These are phyloP conservation scores for Penicillium bialowiezense DNA, from an alignment of 495 filamentous ascomycete species.

Conservation along the genomic window DNA sequence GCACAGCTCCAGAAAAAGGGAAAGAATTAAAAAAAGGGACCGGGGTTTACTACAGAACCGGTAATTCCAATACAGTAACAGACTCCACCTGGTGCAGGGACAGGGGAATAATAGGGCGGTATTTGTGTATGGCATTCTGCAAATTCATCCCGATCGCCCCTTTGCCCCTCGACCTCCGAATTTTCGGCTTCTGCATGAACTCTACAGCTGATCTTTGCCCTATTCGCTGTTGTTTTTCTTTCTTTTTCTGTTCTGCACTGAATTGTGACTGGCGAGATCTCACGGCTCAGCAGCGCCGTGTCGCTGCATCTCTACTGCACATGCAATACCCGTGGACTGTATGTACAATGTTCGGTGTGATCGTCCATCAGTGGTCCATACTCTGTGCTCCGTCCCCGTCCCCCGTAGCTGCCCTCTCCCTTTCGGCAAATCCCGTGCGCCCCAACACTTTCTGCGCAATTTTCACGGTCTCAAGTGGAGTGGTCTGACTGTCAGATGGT, in stretches of 20 bases:
- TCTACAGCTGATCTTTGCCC: conserved; percentile 2
- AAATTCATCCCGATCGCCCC: conserved; percentile 3
- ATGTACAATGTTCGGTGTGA: too few relatives aligned
- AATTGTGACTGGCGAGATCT: not conserved
- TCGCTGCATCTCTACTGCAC: not conserved
- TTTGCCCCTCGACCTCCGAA: not conserved
- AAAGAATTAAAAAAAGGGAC: conserved; percentile 2
- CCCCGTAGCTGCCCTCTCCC: conserved; percentile 8
- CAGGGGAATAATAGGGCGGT: not conserved
- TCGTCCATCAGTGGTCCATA: not conserved
- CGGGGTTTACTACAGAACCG: not conserved
- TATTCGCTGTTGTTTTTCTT: not conserved
- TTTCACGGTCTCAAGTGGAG: not conserved
- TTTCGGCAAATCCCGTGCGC: not conserved
- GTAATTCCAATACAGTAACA: conserved; percentile 8
- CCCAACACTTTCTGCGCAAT: conserved; percentile 1
- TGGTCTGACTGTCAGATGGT: not conserved
- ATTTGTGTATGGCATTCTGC: not conserved
- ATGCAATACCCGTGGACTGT: too few relatives aligned
- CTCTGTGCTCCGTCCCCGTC: conserved; percentile 1
- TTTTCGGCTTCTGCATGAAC: conserved; percentile 6
- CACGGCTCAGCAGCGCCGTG: not conserved
- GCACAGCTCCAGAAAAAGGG: not conserved
- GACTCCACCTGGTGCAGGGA: not conserved
- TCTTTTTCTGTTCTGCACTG: not conserved